Base-by-base conservation (phyloP, 73 alveolate species). In the Blepharisma japonicum region DNA sequence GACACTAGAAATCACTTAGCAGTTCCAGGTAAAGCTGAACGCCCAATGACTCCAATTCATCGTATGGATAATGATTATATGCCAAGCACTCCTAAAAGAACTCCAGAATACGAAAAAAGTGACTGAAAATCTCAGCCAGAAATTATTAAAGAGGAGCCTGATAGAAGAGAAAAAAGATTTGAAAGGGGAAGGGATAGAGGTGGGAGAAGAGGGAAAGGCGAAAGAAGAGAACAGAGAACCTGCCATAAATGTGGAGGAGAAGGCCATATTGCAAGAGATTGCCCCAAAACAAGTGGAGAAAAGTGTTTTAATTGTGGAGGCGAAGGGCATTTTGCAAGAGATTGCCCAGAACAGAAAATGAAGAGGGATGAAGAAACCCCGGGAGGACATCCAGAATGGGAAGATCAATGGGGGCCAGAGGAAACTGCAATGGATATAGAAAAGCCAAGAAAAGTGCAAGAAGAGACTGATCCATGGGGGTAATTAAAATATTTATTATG, bases 181-280 rank as follows among this genome's bases (percentile, higher is more conserved):
- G 38, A n/a, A 18, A 70, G 80, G 4, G 80, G 80, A 0, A 23
- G 49, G 21, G 77, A 27, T 2, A 23, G 50, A 14, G 11, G 11
- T 61, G 80, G 27, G 5, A 45, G 61, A 45, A 47, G 21, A 7
- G 61, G 27, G 14, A 47, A 45, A 45, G 21, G 23, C 46, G 78
- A 68, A 49, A 84, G 84, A 68, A 84, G 66, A 45, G 80, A 47
- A 18, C 55, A 47, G 11, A 47, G 61, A 70, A 70, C 14, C 3
- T 70, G 80, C 46, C 21, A 45, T 14, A 70, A 70, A 7, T 70
- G 80, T 45, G 56, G 66, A 70, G 46, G 42, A 9, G 21, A 11
- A 11, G 61, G 76, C 0, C 80, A 70, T 70, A 18, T 70, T 9
- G 61, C 76, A 2, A 70, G 27, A 45, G 80, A 70, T 70, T 70